These are phyloP conservation scores for Bathelium albidoporum DNA, from an alignment of 495 filamentous ascomycete species.

Conservation along the genomic window DNA sequence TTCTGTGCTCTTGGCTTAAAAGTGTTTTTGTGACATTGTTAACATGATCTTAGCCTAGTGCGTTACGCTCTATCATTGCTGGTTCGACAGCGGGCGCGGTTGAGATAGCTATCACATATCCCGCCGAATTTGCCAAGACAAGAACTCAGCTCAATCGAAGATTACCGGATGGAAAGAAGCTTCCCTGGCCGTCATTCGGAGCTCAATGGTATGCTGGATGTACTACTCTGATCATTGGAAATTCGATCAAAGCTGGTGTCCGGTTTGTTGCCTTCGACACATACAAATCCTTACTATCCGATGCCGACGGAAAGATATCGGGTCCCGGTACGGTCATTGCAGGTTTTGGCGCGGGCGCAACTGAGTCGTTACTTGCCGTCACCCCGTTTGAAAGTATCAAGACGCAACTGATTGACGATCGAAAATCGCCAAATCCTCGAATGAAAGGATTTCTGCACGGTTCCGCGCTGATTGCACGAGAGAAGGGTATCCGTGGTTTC, in stretches of 20 bases:
- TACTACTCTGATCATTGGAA: constrained; percentile 93
- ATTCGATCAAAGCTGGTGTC: constrained; percentile 91
- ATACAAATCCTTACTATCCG: constrained; percentile 72
- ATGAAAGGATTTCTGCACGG: constrained; percentile 92
- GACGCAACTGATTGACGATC: constrained; percentile 77
- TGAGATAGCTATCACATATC: constrained; percentile 97
- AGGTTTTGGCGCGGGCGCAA: constrained; percentile 89
- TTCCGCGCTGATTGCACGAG: constrained; percentile 70
- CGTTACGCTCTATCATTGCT: constrained; percentile 75
- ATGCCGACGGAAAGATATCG: constrained; percentile 79
- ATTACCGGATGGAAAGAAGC: constrained; percentile 67
- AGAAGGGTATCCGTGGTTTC: constrained; percentile 82
- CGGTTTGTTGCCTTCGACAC: constrained; percentile 96
- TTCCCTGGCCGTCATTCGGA: constrained; percentile 94
- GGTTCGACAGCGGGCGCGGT: constrained; percentile 85
- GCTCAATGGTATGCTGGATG: constrained; percentile 95
- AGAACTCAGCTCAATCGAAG: constrained; percentile 85
- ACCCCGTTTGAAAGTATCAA: constrained; percentile 98
- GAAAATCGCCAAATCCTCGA: constrained; percentile 74
- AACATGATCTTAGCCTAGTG: constrained; percentile 50
- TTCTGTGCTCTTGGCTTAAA: background rate
- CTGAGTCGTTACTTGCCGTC: constrained; percentile 85
- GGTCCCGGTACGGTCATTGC: constrained; percentile 85
- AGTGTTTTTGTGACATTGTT: background rate
- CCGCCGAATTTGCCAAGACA: constrained; percentile 97